Conservation (phyloP, 306 rosid genomes). For the Fagus sylvatica region DNA sequence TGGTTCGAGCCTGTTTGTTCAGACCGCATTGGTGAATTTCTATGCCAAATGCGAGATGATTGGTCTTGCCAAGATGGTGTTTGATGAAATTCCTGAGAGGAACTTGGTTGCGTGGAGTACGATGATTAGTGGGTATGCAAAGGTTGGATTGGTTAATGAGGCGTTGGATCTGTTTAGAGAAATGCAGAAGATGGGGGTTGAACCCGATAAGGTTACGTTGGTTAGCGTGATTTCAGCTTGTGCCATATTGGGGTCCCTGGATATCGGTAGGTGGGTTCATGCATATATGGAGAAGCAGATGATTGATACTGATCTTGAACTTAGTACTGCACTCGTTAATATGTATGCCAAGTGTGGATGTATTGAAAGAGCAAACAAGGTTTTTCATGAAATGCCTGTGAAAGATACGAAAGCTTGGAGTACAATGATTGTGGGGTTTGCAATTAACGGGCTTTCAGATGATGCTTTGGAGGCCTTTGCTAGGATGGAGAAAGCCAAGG, state of each 20-base stretch:
- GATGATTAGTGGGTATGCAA: constrained; percentile 25
- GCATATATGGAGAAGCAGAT: constrained; percentile 18
- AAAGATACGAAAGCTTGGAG: constrained; percentile 36
- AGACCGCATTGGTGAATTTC: constrained; percentile 21
- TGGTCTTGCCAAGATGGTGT: constrained; percentile 12
- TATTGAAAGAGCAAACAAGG: constrained; percentile 28
- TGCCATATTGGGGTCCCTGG: constrained; percentile 16
- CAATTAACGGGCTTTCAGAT: constrained; percentile 20
- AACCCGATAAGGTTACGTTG: constrained; percentile 26
- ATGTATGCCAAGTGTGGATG: constrained; percentile 36
- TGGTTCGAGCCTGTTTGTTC: constrained; percentile 21
- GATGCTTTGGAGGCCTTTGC: constrained; percentile 25
- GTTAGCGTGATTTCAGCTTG: constrained; percentile 27
- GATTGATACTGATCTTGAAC: constrained; percentile 29
- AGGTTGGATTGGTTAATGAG: constrained; percentile 16
- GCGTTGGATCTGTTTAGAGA: constrained; percentile 21
- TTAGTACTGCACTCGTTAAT: constrained; percentile 29
- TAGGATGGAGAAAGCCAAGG: constrained; percentile 27
- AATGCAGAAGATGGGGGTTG: constrained; percentile 30
- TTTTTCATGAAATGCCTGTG: constrained; percentile 24
- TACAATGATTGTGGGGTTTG: constrained; percentile 29
- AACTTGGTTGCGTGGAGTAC: constrained; percentile 33
- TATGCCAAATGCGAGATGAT: constrained; percentile 25
- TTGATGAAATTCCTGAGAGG: constrained; percentile 31
- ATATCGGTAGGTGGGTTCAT: constrained; percentile 29